Conservation (phyloP, 2,329 filamentous ascomycete species). For the Colletotrichum kahawae region DNA sequence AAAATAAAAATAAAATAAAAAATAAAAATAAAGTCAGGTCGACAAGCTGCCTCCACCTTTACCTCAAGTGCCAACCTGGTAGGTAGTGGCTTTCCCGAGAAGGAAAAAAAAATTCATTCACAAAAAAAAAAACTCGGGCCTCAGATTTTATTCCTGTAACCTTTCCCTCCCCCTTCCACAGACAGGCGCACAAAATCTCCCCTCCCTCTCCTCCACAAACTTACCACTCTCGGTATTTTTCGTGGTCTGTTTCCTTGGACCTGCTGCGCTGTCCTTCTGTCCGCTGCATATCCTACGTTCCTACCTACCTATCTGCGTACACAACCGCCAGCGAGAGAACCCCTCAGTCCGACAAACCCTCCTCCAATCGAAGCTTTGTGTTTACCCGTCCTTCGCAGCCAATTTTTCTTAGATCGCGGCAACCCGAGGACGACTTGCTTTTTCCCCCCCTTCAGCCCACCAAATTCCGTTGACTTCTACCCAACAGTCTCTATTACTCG, state of each 20-base stretch:
- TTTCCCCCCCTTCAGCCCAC: neutral
- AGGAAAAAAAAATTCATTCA: conserved; percentile 24
- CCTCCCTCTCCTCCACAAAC: conserved; percentile 10
- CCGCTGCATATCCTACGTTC: neutral
- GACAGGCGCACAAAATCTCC: conserved; percentile 8
- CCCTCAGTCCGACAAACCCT: conserved; percentile 5
- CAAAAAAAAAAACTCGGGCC: conserved; percentile 24
- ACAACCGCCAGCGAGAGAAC: conserved; percentile 2
- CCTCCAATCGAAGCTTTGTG: conserved; percentile 21
- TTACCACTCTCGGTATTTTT: conserved; percentile 1
- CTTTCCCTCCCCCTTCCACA: conserved; percentile 5
- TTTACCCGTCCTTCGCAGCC: conserved; percentile 15
- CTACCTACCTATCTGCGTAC: neutral
- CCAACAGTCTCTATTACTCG: neutral
- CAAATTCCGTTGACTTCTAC: neutral
- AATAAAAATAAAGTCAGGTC: conserved; percentile 5
- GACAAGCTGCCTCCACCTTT: conserved; percentile 18
- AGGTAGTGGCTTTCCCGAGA: conserved; percentile 20
- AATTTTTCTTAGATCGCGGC: conserved; percentile 19
- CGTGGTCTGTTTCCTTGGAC: conserved; percentile 6
- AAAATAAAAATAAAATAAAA: neutral
- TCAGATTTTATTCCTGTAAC: conserved; percentile 22
- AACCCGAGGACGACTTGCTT: conserved; percentile 15
- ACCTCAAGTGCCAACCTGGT: conserved; percentile 20
- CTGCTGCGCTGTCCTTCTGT: neutral